phyloP scores from a whole-genome alignment of 257 asterid species.

The Solanum microdontum region DNA sequence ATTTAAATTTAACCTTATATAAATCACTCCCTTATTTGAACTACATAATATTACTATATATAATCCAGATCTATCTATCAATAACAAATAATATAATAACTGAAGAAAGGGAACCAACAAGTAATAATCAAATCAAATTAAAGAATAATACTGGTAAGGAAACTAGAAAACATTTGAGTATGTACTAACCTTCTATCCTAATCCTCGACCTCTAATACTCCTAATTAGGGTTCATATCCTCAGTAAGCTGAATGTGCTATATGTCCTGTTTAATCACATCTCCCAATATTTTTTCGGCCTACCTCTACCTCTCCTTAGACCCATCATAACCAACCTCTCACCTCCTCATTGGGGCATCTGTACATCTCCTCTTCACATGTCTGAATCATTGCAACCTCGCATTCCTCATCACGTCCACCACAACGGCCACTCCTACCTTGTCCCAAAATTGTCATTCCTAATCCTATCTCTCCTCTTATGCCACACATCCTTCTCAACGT shows the following conservation, averaged over 20 bases:
- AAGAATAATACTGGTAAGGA: background rate
- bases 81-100: background rate
- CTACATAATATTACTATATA: background rate
- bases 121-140: background rate
- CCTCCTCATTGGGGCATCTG: background rate
- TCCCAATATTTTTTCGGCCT: background rate
- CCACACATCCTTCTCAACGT: background rate
- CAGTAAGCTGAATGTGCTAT: background rate
- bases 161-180: background rate
- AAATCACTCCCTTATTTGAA: background rate
- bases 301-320: background rate
- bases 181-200: background rate
- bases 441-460: background rate
- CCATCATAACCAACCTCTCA: background rate
- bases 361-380: background rate
- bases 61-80: background rate
- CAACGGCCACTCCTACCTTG: background rate
- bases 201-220: background rate
- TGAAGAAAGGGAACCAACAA: background rate
- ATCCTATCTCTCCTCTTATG: background rate
- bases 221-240: background rate
- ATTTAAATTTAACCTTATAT: background rate
- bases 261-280: background rate
- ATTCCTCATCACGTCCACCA: background rate
- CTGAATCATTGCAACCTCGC: background rate